Conservation (phyloP, 805 yeast genomes). For the Brettanomyces bruxellensis region DNA sequence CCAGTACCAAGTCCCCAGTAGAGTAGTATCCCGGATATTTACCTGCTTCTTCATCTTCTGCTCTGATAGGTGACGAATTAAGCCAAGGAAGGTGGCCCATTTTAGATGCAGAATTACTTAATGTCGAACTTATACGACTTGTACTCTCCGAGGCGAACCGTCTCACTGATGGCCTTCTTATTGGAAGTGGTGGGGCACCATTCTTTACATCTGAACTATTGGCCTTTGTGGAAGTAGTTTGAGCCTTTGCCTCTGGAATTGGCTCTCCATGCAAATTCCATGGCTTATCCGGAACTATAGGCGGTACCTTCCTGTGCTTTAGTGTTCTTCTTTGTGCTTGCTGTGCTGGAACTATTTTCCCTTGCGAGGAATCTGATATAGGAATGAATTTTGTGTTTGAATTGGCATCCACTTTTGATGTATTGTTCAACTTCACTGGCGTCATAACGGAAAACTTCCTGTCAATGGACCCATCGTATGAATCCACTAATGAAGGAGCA, state of each 20-base stretch:
- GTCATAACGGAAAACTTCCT: conserved; percentile 1
- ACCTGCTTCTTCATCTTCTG: background rate
- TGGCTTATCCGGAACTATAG: conserved; percentile 44
- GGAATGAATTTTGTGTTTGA: too few species aligned
- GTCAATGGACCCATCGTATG: conserved; percentile 4
- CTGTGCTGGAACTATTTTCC: background rate
- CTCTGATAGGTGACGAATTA: conserved; percentile 1
- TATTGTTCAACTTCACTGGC: too few species aligned
- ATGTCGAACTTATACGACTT: too few species aligned
- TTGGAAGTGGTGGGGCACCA: background rate
- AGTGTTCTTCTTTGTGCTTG: background rate
- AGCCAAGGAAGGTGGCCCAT: background rate
- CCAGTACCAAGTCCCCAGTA: conserved; percentile 14
- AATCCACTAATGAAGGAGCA: conserved; percentile 3
- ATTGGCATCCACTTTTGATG: too few species aligned
- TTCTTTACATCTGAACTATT: background rate
- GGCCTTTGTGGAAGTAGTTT: background rate
- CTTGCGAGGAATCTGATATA: too few species aligned
- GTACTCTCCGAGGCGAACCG: too few species aligned
- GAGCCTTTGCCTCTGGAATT: background rate
- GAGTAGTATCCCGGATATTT: conserved; percentile 12
- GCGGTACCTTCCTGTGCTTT: conserved; percentile 14
- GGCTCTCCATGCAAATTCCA: background rate
- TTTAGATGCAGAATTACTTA: too few species aligned
- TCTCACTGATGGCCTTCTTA: too few species aligned